A percentile compares a stretch with the other conserved stretches of the same genome.
phyloP scores from a whole-genome alignment of 495 filamentous ascomycete genomes.

The Penicillium arizonense region DNA sequence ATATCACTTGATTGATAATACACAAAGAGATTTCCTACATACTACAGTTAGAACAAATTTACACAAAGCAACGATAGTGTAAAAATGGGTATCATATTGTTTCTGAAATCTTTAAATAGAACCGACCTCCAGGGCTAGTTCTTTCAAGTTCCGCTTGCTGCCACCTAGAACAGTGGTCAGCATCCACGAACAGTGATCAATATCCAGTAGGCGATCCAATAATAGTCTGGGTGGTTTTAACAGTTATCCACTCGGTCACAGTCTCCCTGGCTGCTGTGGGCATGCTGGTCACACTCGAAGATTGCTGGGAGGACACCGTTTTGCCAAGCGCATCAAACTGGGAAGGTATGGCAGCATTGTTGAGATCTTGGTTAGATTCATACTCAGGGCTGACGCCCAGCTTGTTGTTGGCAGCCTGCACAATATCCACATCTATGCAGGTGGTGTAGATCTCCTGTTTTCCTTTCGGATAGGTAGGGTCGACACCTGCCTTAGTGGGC shows the following conservation, averaged over 20 bases:
- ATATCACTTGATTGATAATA: too few relatives aligned
- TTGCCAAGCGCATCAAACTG: constrained; percentile 31
- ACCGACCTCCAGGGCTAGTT: too few relatives aligned
- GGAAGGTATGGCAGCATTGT: constrained; percentile 35
- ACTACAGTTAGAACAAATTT: too few relatives aligned
- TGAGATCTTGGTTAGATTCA: constrained; percentile 32
- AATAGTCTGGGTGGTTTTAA: neutral
- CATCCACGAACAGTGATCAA: too few relatives aligned
- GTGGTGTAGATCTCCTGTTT: constrained; percentile 76
- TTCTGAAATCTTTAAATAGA: too few relatives aligned
- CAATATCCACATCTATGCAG: constrained; percentile 74
- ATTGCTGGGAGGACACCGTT: neutral
- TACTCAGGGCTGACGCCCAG: constrained; percentile 12
- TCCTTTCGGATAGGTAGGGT: constrained; percentile 47
- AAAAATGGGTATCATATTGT: too few relatives aligned
- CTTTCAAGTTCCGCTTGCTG: too few relatives aligned
- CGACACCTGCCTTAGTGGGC: constrained; percentile 54
- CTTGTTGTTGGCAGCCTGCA: constrained; percentile 12
- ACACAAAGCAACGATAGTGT: too few relatives aligned
- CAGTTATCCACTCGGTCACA: constrained; percentile 3
- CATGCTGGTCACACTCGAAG: neutral
- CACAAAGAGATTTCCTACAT: too few relatives aligned
- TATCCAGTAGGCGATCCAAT: too few relatives aligned
- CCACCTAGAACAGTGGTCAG: too few relatives aligned
- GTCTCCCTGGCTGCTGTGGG: neutral